phyloP scores from a whole-genome alignment of 2,329 filamentous ascomycete genomes.

The Ascochyta koolunga region DNA sequence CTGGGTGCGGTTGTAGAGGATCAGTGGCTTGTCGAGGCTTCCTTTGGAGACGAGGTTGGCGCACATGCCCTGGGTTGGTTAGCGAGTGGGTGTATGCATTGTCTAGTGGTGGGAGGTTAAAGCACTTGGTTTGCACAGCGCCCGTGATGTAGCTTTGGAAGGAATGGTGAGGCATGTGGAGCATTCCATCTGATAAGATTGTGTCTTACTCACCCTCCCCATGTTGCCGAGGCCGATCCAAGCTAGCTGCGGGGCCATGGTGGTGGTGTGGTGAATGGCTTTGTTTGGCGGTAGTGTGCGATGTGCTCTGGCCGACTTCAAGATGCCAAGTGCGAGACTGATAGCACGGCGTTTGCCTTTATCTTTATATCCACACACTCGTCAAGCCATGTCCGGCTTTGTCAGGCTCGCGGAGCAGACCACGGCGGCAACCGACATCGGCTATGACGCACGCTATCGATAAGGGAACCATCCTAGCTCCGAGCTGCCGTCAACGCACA shows the following conservation, averaged over 20 bases:
- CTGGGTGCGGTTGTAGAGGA: constrained; percentile 80
- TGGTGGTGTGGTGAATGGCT: constrained; percentile 12
- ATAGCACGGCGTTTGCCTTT: background rate
- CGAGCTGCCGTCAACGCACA: constrained; percentile 13
- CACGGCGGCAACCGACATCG: constrained; percentile 1
- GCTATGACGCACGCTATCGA: constrained; percentile 29
- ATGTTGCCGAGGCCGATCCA: constrained; percentile 90
- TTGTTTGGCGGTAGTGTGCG: background rate
- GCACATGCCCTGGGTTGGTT: constrained; percentile 28
- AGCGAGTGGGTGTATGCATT: background rate
- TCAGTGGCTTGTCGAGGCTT: constrained; percentile 70
- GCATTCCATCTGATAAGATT: constrained; percentile 4
- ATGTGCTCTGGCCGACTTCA: background rate
- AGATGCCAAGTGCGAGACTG: background rate
- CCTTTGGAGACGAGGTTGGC: constrained; percentile 81
- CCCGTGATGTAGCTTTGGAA: background rate
- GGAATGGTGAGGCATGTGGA: no score
- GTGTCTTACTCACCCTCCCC: constrained; percentile 69
- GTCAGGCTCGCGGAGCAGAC: constrained; percentile 7
- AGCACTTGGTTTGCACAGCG: background rate
- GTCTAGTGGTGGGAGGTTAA: background rate
- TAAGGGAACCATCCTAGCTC: constrained; percentile 18
- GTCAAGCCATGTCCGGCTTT: constrained; percentile 11
- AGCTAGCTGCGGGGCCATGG: constrained; percentile 62
- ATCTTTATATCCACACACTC: constrained; percentile 6